Conservation (phyloP, 2,329 filamentous ascomycete species). For the Phaeomoniella chlamydospora region DNA sequence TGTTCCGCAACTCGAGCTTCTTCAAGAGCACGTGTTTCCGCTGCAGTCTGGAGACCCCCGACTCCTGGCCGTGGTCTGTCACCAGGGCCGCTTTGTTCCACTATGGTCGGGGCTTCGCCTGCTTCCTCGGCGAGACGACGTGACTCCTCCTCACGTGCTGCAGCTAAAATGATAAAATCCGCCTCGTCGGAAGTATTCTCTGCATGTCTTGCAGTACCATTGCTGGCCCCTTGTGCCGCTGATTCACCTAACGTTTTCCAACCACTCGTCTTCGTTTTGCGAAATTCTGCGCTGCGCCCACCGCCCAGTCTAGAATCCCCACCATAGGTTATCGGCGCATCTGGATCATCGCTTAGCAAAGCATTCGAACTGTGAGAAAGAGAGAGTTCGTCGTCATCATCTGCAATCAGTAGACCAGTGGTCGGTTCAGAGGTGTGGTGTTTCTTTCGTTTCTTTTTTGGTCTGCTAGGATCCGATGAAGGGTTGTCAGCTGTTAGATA, state of each 20-base stretch:
- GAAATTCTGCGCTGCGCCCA: constrained; percentile 37
- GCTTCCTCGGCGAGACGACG: constrained; percentile 28
- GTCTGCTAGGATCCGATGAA: constrained; percentile 25
- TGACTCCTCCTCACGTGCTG: constrained; percentile 51
- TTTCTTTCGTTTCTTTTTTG: constrained; percentile 43
- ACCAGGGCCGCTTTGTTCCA: constrained; percentile 19
- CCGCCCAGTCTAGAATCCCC: constrained; percentile 8
- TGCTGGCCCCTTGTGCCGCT: constrained; percentile 10
- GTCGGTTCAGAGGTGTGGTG: constrained; percentile 28
- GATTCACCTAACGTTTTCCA: constrained; percentile 59
- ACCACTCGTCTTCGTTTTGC: constrained; percentile 59
- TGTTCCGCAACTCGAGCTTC: constrained; percentile 36
- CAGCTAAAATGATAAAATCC: constrained; percentile 62
- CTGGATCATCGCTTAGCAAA: constrained; percentile 17
- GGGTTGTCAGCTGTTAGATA: constrained; percentile 59
- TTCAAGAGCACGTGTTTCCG: constrained; percentile 57
- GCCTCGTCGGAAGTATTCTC: constrained; percentile 34
- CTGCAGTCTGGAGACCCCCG: constrained; percentile 75
- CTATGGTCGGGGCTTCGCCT: constrained; percentile 29
- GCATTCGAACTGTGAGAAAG: constrained; percentile 18
- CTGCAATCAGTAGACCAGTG: constrained; percentile 22
- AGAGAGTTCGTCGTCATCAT: constrained; percentile 18
- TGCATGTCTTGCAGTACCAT: background rate
- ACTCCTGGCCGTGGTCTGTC: constrained; percentile 44
- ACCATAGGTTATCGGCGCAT: constrained; percentile 14